Percentiles rank a stretch among this genome's conserved stretches.
Conservation (phyloP, 352 stramenopile species). For the Salisapilia sapeloensis region DNA sequence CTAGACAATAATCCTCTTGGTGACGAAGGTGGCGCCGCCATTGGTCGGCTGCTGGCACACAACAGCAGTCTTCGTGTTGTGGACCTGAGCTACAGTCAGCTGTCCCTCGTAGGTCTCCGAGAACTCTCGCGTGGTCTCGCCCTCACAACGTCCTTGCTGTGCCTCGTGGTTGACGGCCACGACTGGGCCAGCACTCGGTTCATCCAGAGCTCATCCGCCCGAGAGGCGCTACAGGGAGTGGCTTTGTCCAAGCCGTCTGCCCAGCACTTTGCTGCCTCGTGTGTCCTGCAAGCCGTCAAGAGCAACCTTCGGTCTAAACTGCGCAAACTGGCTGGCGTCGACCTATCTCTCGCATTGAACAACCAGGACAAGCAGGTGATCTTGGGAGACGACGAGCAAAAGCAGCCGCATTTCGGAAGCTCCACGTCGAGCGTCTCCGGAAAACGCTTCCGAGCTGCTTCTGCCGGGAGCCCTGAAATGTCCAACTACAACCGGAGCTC, state of each 20-base stretch:
- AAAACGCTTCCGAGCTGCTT: not conserved
- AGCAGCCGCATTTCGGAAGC: not conserved
- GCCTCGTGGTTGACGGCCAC: conserved; percentile 59
- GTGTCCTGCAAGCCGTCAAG: conserved; percentile 53
- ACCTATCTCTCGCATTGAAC: conserved; percentile 27
- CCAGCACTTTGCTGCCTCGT: conserved; percentile 56
- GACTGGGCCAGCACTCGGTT: conserved; percentile 73
- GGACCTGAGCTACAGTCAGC: conserved; percentile 67
- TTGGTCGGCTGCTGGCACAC: conserved; percentile 49
- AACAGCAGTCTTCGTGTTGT: conserved; percentile 55
- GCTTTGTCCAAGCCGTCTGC: conserved; percentile 44
- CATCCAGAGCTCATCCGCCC: conserved; percentile 52
- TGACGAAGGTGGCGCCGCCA: conserved; percentile 41
- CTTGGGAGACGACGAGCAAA: not conserved
- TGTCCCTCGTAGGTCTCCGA: conserved; percentile 55
- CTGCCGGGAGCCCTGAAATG: not conserved
- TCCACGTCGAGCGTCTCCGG: not conserved
- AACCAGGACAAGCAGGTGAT: conserved; percentile 1
- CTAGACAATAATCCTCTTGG: conserved; percentile 77
- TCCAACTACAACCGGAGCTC: conserved; percentile 6
- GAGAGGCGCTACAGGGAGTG: conserved; percentile 28
- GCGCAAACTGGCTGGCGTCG: conserved; percentile 65
- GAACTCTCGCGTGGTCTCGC: conserved; percentile 51
- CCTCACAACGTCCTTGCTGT: conserved; percentile 42
- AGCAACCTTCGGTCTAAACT: conserved; percentile 42